A percentile compares a stretch with the other conserved stretches of the same genome.
phyloP scores from a whole-genome alignment of 495 filamentous ascomycete genomes.

The Parachaetomium inaequale region DNA sequence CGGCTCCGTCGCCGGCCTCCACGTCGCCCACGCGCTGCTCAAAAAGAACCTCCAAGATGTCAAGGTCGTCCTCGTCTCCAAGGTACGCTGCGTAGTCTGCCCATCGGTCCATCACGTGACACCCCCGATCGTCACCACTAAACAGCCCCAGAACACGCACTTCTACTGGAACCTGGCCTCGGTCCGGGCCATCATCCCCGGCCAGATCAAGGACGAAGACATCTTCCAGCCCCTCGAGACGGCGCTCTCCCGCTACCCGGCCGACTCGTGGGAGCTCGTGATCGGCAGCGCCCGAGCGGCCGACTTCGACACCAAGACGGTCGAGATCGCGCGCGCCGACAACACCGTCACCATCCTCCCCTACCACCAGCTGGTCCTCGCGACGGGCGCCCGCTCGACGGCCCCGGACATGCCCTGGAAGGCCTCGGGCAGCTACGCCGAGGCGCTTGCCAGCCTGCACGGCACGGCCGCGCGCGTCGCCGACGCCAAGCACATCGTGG shows the following conservation, averaged over 20 bases:
- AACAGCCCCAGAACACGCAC: conserved; percentile 42
- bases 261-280: conserved; percentile 39
- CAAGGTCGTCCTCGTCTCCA: conserved; percentile 46
- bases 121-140: conserved; percentile 11
- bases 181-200: conserved; percentile 52
- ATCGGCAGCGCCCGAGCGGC: conserved; percentile 38
- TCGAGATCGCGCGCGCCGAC: conserved; percentile 42
- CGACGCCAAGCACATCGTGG: conserved; percentile 42
- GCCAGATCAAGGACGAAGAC: conserved; percentile 43
- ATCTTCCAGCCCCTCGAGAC: conserved; percentile 45
- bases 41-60: conserved; percentile 44
- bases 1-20: conserved; percentile 51
- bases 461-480: conserved; percentile 29
- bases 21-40: conserved; percentile 51
- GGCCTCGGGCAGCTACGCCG: conserved; percentile 38
- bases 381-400: conserved; percentile 81
- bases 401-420: conserved; percentile 41
- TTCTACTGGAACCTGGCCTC: conserved; percentile 58
- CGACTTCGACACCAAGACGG: conserved; percentile 52
- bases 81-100: too few species aligned
- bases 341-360: conserved; percentile 27
- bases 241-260: conserved; percentile 41
- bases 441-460: conserved; percentile 28
- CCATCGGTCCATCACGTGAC: conserved; percentile 15
- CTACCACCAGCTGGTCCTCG: conserved; percentile 86